Evolutionary conservation across 129 eudicot genomes (phyloP).

Genomic region (sunflower (Helianthus annuus)): DNA sequence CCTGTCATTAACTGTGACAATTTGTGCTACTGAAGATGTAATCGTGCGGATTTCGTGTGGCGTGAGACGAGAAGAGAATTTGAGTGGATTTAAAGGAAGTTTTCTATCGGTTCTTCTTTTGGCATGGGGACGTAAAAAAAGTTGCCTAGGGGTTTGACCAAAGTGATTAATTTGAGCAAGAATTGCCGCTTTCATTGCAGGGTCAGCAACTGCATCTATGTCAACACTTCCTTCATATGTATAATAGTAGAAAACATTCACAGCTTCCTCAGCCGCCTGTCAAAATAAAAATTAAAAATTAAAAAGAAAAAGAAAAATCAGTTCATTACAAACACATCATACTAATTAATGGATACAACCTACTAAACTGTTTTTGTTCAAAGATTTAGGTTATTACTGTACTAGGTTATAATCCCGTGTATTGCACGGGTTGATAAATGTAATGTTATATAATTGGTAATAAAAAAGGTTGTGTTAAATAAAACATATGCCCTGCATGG

Average conservation of each 20-base stretch:
- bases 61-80: constrained; percentile 51
- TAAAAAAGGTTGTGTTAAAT: too few species aligned
- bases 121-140: constrained; percentile 78
- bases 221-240: constrained; percentile 97
- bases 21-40: constrained; percentile 63
- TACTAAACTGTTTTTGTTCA: neutral
- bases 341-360: neutral
- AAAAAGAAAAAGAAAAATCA: neutral
- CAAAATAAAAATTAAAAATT: constrained; percentile 15
- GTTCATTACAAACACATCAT: neutral
- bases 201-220: constrained; percentile 87
- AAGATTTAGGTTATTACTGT: neutral
- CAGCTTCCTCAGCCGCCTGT: constrained; percentile 98
- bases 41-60: constrained; percentile 68
- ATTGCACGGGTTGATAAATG: too few species aligned
- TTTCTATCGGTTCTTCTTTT: constrained; percentile 68
- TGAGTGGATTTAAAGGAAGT: constrained; percentile 65
- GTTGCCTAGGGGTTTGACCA: constrained; percentile 94
- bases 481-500: too few species aligned
- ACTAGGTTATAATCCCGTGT: neutral
- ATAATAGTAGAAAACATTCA: constrained; percentile 88
- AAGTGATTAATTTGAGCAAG: constrained; percentile 97
- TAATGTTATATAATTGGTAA: too few species aligned
- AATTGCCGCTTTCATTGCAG: constrained; percentile 96
- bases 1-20: constrained; percentile 62